Base-by-base conservation (phyloP, 768 basidiomycete species). In the Pisolithus orientalis region DNA sequence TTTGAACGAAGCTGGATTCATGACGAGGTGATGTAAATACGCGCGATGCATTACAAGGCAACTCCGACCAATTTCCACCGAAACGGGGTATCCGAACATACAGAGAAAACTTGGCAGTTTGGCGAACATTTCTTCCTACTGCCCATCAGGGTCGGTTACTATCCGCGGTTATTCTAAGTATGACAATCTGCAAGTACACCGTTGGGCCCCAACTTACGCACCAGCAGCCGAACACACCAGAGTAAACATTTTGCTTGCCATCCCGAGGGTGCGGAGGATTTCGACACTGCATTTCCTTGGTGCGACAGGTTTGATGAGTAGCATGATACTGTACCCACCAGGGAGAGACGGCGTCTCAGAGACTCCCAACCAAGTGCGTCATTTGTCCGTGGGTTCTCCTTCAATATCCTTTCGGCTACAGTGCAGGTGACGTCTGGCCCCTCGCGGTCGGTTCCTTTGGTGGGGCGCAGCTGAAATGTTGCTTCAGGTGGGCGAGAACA, bases 41-140 rank as follows among this genome's bases (percentile, higher is more conserved):
- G 10, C 34, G 11, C 50, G n/a, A 27, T 44, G 10, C 11, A 11
- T 40, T 49, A 16, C 17, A 47, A 32, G 31, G 46, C 34, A 39
- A 44, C 13, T 24, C 14, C 24, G 25, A 14, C 52, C 50, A 66
- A 37, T 60, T 49, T 54, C 58, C 49, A 40, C 58, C 54, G 65
- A 62, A 32, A 61, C 55, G 8, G 66, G 57, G 11, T 61, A 72
- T 37, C 77, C 76, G 57, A 90, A 90, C 21, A 81, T 77, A 42
- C 78, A 74, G 47, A 90, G 70, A 44, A 88, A 87, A 59, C 87
- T 89, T 55, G 84, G 78, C 25, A 94, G 77, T 66, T 98, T 97
- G n/a, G 83, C 75, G 17, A 82, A 60, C 79, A 97, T 95, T 65
- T 97, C 94, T 6, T 95, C 93, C 94, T 94, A 96, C 66, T 97